Evolutionary conservation across 768 basidiomycete species (phyloP), one percentile per base, ranked within the genome.

Genomic region (Rhodotorula diobovata): DNA sequence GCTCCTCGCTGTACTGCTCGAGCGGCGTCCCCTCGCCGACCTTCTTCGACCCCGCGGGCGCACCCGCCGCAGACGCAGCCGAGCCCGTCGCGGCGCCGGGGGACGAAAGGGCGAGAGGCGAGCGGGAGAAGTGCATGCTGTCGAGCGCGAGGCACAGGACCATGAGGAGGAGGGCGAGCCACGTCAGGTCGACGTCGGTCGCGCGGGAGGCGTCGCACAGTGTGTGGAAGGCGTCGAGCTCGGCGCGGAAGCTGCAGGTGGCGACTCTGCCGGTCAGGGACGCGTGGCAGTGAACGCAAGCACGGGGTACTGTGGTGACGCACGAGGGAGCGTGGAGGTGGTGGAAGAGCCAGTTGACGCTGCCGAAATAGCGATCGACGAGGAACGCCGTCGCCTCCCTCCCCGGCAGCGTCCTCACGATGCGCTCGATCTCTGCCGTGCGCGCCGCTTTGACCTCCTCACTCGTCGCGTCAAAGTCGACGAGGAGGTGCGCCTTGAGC

Each of bases 121-220:
- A 75, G 45, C 74, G 74, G 4, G 63, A 61, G 43, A 48, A 63
- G 34, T 70, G 70, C 16, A 63, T 67, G n/a, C 61, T 63, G 63
- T 75, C 74, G 68, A 75, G 68, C 8, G 74, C 70, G 45, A 75
- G 67, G 45, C 65, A 75, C 41, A 75, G 57, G 35, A 75, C 66
- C 74, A 75, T 72, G 54, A 75, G 66, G n/a, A 75, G 71, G 25
- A 75, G 63, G 12, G 61, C 63, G 48, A 75, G 48, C 63, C 63
- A 75, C 35, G 57, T 43, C 18, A 61, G 56, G 60, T 75, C 74
- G 41, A 75, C 56, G 11, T 70, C 67, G 32, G 30, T 25, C 12
- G 43, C 23, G 28, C 71, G 57, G 10, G 39, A 50, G 14, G 43
- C 15, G 41, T 66, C 62, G 62, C 58, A 67, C 23, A 75, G 28